Evolutionary conservation across 176 grass and related monocot genomes (phyloP).

Genomic region (Avena eriantha): DNA sequence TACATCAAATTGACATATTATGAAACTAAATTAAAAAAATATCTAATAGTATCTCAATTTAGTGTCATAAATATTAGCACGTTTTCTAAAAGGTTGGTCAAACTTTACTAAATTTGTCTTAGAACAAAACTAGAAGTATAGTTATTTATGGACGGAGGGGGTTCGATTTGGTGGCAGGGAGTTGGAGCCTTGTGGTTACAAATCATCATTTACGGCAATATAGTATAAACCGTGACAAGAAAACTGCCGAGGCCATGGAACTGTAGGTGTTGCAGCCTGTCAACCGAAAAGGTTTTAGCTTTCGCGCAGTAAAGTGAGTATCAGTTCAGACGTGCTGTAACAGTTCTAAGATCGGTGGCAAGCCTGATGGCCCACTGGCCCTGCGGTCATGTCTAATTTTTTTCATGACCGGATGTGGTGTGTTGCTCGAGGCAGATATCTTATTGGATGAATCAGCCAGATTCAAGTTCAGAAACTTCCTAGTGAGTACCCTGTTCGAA

Average conservation of each 20-base stretch:
- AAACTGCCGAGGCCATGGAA: neutral
- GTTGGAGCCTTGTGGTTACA: neutral
- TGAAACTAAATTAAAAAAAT: too few species aligned
- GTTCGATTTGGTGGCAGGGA: too few species aligned
- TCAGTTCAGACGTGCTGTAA: neutral
- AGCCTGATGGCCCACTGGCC: neutral
- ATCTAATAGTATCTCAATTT: too few species aligned
- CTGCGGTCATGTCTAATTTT: neutral
- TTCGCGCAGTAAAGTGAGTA: neutral
- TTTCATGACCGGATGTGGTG: conserved; percentile 4
- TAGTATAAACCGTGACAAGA: neutral
- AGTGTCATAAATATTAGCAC: too few species aligned
- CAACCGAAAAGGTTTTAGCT: neutral
- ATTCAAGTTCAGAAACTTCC: neutral
- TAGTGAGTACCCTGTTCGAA: neutral
- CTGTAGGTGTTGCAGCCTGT: neutral
- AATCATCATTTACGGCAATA: neutral
- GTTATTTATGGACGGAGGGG: too few species aligned
- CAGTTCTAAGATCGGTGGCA: neutral
- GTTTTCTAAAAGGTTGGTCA: too few species aligned
- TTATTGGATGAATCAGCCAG: neutral
- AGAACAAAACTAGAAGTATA: too few species aligned
- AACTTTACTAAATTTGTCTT: too few species aligned
- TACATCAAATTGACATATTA: too few species aligned
- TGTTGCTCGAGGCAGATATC: conserved; percentile 25